Conservation (phyloP, 192 early-diverging fungal genomes). For the Mortierella hygrophila region DNA sequence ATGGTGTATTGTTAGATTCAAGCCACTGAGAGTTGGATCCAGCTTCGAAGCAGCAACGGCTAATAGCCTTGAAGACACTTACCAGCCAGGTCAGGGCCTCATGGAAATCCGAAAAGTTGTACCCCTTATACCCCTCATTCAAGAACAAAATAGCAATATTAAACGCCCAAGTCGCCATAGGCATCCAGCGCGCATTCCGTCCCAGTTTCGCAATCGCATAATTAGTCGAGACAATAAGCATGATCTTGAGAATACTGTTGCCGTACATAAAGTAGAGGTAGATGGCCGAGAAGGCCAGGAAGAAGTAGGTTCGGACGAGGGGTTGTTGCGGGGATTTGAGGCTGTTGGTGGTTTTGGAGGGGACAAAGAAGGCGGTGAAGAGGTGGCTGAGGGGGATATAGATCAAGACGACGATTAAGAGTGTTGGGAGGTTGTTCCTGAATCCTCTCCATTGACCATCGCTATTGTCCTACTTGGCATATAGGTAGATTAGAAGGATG, state of each 20-base stretch:
- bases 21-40: neutral
- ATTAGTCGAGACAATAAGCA: conserved; percentile 71
- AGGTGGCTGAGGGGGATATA: conserved; percentile 65
- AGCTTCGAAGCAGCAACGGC: neutral
- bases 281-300: conserved; percentile 68
- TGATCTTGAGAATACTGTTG: conserved; percentile 80
- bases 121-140: conserved; percentile 85
- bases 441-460: conserved; percentile 79
- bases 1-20: neutral
- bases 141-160: conserved; percentile 84
- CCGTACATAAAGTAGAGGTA: conserved; percentile 83
- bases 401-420: conserved; percentile 61
- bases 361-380: conserved; percentile 44
- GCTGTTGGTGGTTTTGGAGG: conserved; percentile 19
- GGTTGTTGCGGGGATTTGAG: conserved; percentile 22
- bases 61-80: conserved; percentile 18
- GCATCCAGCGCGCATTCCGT: conserved; percentile 68
- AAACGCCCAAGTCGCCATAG: conserved; percentile 83
- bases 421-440: conserved; percentile 70
- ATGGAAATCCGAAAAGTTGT: conserved; percentile 70
- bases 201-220: conserved; percentile 72
- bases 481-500: neutral
- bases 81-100: conserved; percentile 72
- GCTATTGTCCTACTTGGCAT: conserved; percentile 72
- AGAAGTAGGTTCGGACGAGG: conserved; percentile 62